Conservation (phyloP, 148 eudicot genomes). For the Simmondsia chinensis region DNA sequence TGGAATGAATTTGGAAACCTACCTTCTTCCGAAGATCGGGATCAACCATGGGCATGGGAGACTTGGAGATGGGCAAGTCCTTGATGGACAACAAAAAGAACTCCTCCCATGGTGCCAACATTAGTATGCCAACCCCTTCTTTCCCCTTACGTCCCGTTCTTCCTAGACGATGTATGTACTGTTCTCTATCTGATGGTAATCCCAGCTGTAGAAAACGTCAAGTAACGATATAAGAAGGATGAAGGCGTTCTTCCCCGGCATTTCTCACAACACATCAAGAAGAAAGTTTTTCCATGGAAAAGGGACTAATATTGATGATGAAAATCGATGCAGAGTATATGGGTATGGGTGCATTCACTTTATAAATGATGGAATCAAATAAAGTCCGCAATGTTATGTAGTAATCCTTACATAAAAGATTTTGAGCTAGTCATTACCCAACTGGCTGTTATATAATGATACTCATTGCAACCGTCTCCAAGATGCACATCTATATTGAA, state of each 20-base stretch:
- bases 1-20: slow-evolving; percentile 1
- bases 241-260: no score
- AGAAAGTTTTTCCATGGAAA: no score
- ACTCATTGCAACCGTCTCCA: no score
- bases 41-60: slow-evolving; percentile 42
- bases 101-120: slow-evolving; percentile 87
- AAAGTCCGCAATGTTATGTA: neutral
- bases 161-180: slow-evolving; percentile 93
- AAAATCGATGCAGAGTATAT: no score
- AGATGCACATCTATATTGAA: no score
- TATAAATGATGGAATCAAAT: no score
- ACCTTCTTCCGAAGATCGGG: slow-evolving; percentile 72
- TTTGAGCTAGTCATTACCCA: neutral
- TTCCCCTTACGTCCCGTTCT: slow-evolving; percentile 97
- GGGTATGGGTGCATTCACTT: no score
- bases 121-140: slow-evolving; percentile 83
- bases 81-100: slow-evolving; percentile 62
- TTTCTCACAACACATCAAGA: no score
- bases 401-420: no score
- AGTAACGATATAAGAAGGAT: no score
- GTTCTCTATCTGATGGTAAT: slow-evolving; percentile 76
- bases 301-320: no score
- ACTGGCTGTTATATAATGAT: neutral
- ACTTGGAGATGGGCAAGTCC: slow-evolving; percentile 70
- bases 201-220: slow-evolving; percentile 68